These are phyloP conservation scores for Hagleromyces aurorensis DNA, from an alignment of 805 yeast species.

Conservation along the genomic window DNA sequence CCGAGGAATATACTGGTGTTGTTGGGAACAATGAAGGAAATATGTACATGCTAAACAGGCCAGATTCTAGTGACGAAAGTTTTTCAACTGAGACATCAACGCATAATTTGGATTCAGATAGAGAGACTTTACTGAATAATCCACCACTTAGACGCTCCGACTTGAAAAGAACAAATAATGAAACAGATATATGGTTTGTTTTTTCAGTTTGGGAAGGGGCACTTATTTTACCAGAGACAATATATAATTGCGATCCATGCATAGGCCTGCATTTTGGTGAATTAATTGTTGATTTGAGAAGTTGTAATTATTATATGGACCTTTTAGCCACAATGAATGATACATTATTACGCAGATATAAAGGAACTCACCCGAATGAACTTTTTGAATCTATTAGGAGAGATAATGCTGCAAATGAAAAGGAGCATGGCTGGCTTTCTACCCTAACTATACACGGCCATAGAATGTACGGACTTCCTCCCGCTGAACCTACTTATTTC, in stretches of 20 bases:
- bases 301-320: slow-evolving; percentile 91
- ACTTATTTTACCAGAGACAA: slow-evolving; percentile 60
- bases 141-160: slow-evolving; percentile 13
- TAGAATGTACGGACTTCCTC: slow-evolving; percentile 89
- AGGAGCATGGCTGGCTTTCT: slow-evolving; percentile 27
- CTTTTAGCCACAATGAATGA: slow-evolving; percentile 51
- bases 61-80: slow-evolving; percentile 4
- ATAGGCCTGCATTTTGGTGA: slow-evolving; percentile 54
- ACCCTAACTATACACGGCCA: slow-evolving; percentile 71
- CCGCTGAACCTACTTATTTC: slow-evolving; percentile 76
- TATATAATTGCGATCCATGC: slow-evolving; percentile 58
- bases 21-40: slow-evolving; percentile 6
- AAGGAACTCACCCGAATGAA: slow-evolving; percentile 11
- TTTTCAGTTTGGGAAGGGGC: slow-evolving; percentile 66
- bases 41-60: too few relatives aligned
- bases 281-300: slow-evolving; percentile 72
- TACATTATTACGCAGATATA: slow-evolving; percentile 12
- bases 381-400: slow-evolving; percentile 28
- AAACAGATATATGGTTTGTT: slow-evolving; percentile 66
- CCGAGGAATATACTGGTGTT: slow-evolving; percentile 61
- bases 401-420: slow-evolving; percentile 10
- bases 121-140: neutral
- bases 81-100: slow-evolving; percentile 2
- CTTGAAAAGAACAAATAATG: slow-evolving; percentile 50
- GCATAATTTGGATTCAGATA: slow-evolving; percentile 1